Base-by-base conservation (phyloP, 1,284 basidiomycete genomes). In the Ganoderma lucidum region DNA sequence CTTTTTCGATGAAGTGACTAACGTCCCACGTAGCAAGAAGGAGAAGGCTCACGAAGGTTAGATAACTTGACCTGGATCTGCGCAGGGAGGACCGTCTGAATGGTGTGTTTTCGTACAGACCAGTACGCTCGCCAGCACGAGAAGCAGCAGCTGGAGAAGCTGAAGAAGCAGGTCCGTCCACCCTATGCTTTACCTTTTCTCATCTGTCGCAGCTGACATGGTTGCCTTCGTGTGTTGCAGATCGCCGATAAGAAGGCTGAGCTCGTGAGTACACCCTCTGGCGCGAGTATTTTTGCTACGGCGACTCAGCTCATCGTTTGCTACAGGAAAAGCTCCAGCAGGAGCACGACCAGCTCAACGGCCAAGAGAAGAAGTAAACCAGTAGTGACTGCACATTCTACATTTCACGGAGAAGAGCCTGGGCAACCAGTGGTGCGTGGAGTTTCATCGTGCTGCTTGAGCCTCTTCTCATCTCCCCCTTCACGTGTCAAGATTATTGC, bases 1-100 rank as follows among this genome's bases (percentile, higher is more conserved):
- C 62, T 17, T 51, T 68, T 58, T 70, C 68, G 61, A 23, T 42
- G 44, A 5, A 9, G 58, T 0, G 30, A 15, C 39, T 61, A n/a
- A 61, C 15, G 12, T 9, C 39, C 23, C 41, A 12, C 10, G 41
- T 77, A 93, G 92, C 75, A 88, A 89, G 81, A 93, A 88, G 80
- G 92, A 93, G 79, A 89, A 85, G 78, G 92, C 91, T 19, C 87
- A 92, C 69, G 92, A 93, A 83, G 87, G 91, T 90, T 73, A 65
- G 77, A 6, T 48, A 41, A 10, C 44, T 73, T 19, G 68, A 39
- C 4, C 14, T 5, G 10, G 14, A 6, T 6, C 4, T 23, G 39
- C 5, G 35, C n/a, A 17, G 39, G 41, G 14, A 12, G 23, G 10
- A 15, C 14, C 28, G 6, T 12, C 59, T 61, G 14, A 61, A 39